A percentile compares a stretch with the other conserved stretches of the same genome.
These are phyloP conservation scores for Trichosporon sp. DNA, from an alignment of 1,284 basidiomycete genomes.

Conservation along the genomic window DNA sequence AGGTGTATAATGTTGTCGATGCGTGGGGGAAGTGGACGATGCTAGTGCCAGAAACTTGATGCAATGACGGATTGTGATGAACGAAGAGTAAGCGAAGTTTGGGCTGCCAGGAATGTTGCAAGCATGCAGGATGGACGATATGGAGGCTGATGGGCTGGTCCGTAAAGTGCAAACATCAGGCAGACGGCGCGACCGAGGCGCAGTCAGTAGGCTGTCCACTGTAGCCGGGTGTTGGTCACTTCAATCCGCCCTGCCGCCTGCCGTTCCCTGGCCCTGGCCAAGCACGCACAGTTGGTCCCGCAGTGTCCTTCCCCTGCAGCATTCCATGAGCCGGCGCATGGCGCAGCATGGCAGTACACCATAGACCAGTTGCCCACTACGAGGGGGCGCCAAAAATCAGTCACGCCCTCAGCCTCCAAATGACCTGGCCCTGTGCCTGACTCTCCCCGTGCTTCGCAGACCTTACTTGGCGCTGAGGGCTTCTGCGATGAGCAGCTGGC, in stretches of 20 bases:
- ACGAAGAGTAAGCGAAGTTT: neutral
- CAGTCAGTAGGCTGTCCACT: no score
- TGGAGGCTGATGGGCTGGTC: neutral
- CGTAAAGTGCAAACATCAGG: neutral
- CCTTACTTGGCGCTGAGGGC: no score
- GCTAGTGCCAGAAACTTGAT: neutral
- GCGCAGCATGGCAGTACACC: no score
- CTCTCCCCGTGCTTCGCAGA: neutral
- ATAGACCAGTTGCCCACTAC: neutral
- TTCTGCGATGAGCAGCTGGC: no score
- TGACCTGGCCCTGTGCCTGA: neutral
- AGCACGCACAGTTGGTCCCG: neutral
- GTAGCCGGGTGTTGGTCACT: neutral
- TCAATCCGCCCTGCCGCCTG: neutral
- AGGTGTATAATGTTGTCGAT: neutral
- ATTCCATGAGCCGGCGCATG: no score
- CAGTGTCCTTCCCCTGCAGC: neutral
- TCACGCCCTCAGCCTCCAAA: neutral
- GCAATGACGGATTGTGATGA: neutral
- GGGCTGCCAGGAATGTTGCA: neutral
- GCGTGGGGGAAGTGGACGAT: neutral
- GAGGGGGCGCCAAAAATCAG: conserved; percentile 4
- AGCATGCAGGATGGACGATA: neutral
- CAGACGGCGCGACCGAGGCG: neutral
- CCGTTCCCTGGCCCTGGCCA: neutral